phyloP scores from a whole-genome alignment of 2,329 filamentous ascomycete species.

The Epichloe sibirici region DNA sequence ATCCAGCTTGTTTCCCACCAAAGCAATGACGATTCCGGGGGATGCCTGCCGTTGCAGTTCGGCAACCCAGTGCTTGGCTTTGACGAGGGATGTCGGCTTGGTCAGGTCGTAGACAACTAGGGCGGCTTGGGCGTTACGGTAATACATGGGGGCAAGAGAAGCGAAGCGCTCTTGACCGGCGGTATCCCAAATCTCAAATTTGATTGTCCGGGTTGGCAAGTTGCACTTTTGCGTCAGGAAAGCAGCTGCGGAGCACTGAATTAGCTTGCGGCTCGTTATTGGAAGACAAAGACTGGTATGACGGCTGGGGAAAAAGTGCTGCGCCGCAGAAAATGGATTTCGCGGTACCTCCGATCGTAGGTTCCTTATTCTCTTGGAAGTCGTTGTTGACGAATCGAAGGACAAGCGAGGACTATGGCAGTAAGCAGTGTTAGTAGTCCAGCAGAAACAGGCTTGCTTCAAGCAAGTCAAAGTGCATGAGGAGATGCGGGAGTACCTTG shows the following conservation, averaged over 20 bases:
- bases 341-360: slow-evolving; percentile 83
- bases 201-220: slow-evolving; percentile 82
- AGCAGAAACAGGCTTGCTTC: neutral
- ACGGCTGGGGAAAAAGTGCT: neutral
- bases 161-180: slow-evolving; percentile 96
- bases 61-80: slow-evolving; percentile 98
- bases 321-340: slow-evolving; percentile 3
- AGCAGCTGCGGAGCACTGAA: slow-evolving; percentile 48
- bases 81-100: slow-evolving; percentile 86
- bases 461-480: neutral
- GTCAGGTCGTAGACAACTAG: slow-evolving; percentile 98
- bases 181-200: slow-evolving; percentile 96
- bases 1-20: slow-evolving; percentile 96
- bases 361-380: slow-evolving; percentile 99
- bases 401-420: slow-evolving; percentile 75
- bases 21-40: slow-evolving; percentile 84
- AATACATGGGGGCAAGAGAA: slow-evolving; percentile 96
- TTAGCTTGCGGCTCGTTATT: neutral
- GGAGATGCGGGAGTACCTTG: slow-evolving; percentile 53
- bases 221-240: slow-evolving; percentile 99
- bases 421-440: slow-evolving; percentile 16
- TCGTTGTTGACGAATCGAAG: slow-evolving; percentile 99
- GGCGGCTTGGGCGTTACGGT: slow-evolving; percentile 94
- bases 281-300: neutral
- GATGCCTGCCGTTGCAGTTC: slow-evolving; percentile 94